Evolutionary conservation across 2,329 filamentous ascomycete genomes (phyloP).

Genomic region (Aureobasidium melanogenum): DNA sequence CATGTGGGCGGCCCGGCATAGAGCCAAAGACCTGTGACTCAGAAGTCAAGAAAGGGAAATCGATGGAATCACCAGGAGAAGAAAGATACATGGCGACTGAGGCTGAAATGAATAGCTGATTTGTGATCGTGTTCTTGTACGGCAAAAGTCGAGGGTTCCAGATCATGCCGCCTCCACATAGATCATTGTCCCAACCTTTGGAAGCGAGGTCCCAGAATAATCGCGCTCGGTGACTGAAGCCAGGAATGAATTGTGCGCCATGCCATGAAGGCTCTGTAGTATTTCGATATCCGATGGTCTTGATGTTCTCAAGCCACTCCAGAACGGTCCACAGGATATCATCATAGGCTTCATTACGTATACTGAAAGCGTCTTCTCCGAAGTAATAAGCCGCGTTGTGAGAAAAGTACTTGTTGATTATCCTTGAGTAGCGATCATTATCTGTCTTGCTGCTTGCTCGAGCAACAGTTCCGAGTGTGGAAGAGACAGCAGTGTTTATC

Average conservation of each 20-base stretch:
- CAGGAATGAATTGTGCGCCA: slow-evolving; percentile 63
- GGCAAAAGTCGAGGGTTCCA: slow-evolving; percentile 76
- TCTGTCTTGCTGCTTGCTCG: background rate
- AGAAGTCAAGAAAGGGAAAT: slow-evolving; percentile 48
- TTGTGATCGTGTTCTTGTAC: slow-evolving; percentile 96
- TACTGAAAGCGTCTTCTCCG: slow-evolving; percentile 67
- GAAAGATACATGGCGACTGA: slow-evolving; percentile 84
- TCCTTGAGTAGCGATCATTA: background rate
- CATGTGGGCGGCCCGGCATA: slow-evolving; percentile 38
- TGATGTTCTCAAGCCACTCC: slow-evolving; percentile 76
- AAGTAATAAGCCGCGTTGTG: slow-evolving; percentile 75
- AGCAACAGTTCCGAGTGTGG: slow-evolving; percentile 1
- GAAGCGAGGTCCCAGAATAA: slow-evolving; percentile 78
- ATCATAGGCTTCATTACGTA: slow-evolving; percentile 75
- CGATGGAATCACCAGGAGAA: slow-evolving; percentile 71
- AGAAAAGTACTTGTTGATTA: slow-evolving; percentile 68
- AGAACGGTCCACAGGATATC: slow-evolving; percentile 95
- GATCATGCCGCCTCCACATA: slow-evolving; percentile 82
- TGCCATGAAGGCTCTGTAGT: slow-evolving; percentile 54
- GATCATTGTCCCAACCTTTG: slow-evolving; percentile 68
- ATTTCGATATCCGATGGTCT: slow-evolving; percentile 63
- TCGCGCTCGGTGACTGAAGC: slow-evolving; percentile 73
- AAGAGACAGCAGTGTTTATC: slow-evolving; percentile 65
- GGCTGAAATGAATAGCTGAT: slow-evolving; percentile 78
- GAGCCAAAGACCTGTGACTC: slow-evolving; percentile 14